phyloP scores from a whole-genome alignment of 2,329 filamentous ascomycete species.

The Didymella exigua region DNA sequence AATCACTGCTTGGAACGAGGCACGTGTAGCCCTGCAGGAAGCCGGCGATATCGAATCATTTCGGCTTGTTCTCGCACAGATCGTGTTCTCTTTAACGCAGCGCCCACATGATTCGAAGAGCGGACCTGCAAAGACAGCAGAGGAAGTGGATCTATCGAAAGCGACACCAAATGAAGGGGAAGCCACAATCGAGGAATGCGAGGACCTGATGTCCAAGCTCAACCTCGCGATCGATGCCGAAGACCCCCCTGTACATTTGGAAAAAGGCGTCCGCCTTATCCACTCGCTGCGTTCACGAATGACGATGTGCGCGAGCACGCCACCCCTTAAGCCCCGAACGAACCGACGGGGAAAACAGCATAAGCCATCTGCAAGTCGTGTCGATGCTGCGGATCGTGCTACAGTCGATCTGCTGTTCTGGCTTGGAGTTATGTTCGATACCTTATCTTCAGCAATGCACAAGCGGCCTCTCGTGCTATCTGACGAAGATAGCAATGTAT shows the following conservation, averaged over 20 bases:
- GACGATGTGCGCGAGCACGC: conserved; percentile 27
- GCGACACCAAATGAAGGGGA: background rate
- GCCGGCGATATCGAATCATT: conserved; percentile 53
- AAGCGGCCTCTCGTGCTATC: conserved; percentile 53
- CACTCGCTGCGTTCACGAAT: conserved; percentile 44
- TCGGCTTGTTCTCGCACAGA: conserved; percentile 52
- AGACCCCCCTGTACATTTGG: conserved; percentile 48
- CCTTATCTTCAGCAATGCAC: conserved; percentile 61
- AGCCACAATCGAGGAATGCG: conserved; percentile 25
- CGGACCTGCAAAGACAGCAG: background rate
- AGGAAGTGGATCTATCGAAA: background rate
- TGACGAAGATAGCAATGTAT: conserved; percentile 54
- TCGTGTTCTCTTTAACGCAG: conserved; percentile 55
- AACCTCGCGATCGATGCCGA: conserved; percentile 44
- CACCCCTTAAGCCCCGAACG: conserved; percentile 12
- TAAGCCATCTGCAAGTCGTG: conserved; percentile 21
- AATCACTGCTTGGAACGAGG: conserved; percentile 52
- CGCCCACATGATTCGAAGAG: conserved; percentile 36
- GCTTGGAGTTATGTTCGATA: conserved; percentile 66
- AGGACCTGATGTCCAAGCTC: conserved; percentile 39
- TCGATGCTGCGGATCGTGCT: conserved; percentile 47
- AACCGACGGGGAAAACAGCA: conserved; percentile 21
- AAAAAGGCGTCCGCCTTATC: conserved; percentile 49
- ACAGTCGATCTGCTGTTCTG: conserved; percentile 63
- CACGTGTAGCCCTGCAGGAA: conserved; percentile 47